Conservation (phyloP, 2,329 filamentous ascomycete species). For the Pestalotiopsis sp. region DNA sequence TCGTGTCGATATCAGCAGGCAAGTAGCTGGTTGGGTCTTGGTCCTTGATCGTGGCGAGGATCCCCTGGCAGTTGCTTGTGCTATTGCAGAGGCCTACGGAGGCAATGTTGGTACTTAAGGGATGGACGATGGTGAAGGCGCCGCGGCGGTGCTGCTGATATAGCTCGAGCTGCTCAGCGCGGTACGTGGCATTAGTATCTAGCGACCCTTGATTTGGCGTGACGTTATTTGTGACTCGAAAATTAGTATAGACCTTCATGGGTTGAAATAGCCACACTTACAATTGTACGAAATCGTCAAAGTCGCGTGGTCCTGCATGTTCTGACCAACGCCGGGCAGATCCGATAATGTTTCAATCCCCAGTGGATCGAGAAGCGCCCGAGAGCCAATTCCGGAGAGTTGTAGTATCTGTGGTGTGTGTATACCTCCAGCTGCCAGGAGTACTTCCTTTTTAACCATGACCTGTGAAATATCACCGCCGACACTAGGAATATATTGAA, state of each 20-base stretch:
- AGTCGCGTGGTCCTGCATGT: conserved; percentile 43
- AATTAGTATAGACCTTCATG: neutral
- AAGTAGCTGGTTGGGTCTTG: conserved; percentile 37
- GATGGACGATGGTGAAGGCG: conserved; percentile 17
- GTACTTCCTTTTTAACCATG: conserved; percentile 43
- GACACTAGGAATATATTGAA: conserved; percentile 55
- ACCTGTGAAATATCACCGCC: conserved; percentile 37
- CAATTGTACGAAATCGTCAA: conserved; percentile 24
- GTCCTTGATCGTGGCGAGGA: conserved; percentile 26
- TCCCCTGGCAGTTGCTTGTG: conserved; percentile 27
- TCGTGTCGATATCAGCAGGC: conserved; percentile 31
- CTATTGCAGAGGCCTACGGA: conserved; percentile 35
- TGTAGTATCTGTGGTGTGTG: conserved; percentile 48
- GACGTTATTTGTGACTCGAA: conserved; percentile 24
- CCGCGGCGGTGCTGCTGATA: conserved; percentile 25
- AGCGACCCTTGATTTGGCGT: conserved; percentile 29
- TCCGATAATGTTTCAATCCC: conserved; percentile 43
- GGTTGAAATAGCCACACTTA: neutral
- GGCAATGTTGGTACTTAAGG: conserved; percentile 19
- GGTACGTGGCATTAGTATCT: conserved; percentile 33
- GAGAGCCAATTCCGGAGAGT: conserved; percentile 48
- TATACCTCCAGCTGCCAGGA: conserved; percentile 42
- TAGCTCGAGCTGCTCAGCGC: conserved; percentile 30
- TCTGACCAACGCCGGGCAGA: conserved; percentile 50
- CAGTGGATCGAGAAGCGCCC: conserved; percentile 33